Percentiles rank a stretch among this genome's conserved stretches.
Evolutionary conservation across 495 filamentous ascomycete species (phyloP).

Genomic region (Penicillium flavigenum): DNA sequence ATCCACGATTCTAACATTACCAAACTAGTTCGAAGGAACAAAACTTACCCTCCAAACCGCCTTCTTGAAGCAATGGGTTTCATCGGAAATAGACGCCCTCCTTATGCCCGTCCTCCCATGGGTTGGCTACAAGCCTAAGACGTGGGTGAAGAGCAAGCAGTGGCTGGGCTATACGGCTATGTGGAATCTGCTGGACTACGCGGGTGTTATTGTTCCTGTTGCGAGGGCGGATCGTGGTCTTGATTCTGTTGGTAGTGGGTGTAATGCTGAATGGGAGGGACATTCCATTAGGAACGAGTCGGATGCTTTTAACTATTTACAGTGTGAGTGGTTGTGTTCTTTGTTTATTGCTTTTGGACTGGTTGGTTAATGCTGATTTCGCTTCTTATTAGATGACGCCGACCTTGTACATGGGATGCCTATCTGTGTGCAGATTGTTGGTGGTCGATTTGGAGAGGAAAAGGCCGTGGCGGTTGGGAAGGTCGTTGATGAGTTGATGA

Average conservation of each 20-base stretch:
- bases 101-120: constrained; percentile 56
- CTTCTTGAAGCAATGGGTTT: constrained; percentile 50
- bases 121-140: constrained; percentile 49
- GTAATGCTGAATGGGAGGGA: constrained; percentile 28
- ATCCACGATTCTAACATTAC: neutral
- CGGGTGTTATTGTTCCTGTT: constrained; percentile 54
- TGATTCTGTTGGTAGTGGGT: constrained; percentile 19
- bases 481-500: constrained; percentile 34
- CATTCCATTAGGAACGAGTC: constrained; percentile 38
- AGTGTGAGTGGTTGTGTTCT: constrained; percentile 31
- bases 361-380: constrained; percentile 6
- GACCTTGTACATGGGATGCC: constrained; percentile 49
- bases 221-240: constrained; percentile 40
- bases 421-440: constrained; percentile 55
- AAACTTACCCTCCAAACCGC: constrained; percentile 28
- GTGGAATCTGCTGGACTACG: constrained; percentile 70
- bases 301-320: constrained; percentile 40
- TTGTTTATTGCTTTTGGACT: neutral
- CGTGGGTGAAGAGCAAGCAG: constrained; percentile 49
- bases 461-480: constrained; percentile 45
- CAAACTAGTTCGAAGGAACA: constrained; percentile 24
- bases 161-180: constrained; percentile 63
- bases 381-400: constrained; percentile 32
- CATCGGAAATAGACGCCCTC: constrained; percentile 60
- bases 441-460: constrained; percentile 46